These are phyloP conservation scores for Murraya paniculata DNA, from an alignment of 345 rosid genomes.

Conservation along the genomic window DNA sequence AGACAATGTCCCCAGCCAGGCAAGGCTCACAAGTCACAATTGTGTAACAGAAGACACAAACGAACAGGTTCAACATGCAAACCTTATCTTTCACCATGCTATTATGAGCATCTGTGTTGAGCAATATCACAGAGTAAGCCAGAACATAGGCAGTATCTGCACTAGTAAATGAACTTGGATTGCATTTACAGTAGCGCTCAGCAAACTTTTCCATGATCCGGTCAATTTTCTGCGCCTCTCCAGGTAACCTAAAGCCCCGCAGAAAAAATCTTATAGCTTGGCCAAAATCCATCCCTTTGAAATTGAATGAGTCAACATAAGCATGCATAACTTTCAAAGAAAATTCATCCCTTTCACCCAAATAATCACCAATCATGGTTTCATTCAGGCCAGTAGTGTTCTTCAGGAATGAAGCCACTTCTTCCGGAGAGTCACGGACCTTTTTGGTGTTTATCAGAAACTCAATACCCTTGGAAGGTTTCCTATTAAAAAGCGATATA, in stretches of 20 bases:
- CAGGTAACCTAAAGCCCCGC: conserved; percentile 85
- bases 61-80: conserved; percentile 28
- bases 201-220: conserved; percentile 98
- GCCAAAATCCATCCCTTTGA: conserved; percentile 81
- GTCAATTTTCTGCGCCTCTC: conserved; percentile 99
- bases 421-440: conserved; percentile 74
- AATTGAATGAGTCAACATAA: conserved; percentile 87
- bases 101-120: conserved; percentile 96
- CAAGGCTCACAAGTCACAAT: neutral
- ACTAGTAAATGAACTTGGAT: conserved; percentile 82
- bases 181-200: conserved; percentile 93
- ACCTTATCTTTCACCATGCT: conserved; percentile 98
- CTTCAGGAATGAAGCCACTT: conserved; percentile 78
- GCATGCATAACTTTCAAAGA: conserved; percentile 93
- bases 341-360: conserved; percentile 96
- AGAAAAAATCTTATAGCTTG: conserved; percentile 91
- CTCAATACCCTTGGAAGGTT: conserved; percentile 89
- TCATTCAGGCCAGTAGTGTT: conserved; percentile 70
- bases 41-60: conserved; percentile 10
- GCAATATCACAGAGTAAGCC: conserved; percentile 95
- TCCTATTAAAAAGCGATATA: conserved; percentile 73
- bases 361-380: conserved; percentile 88
- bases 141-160: conserved; percentile 97
- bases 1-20: neutral
- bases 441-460: conserved; percentile 72